These are phyloP conservation scores for Fusarium ambrosium DNA, from an alignment of 2,329 filamentous ascomycete species.

Conservation along the genomic window DNA sequence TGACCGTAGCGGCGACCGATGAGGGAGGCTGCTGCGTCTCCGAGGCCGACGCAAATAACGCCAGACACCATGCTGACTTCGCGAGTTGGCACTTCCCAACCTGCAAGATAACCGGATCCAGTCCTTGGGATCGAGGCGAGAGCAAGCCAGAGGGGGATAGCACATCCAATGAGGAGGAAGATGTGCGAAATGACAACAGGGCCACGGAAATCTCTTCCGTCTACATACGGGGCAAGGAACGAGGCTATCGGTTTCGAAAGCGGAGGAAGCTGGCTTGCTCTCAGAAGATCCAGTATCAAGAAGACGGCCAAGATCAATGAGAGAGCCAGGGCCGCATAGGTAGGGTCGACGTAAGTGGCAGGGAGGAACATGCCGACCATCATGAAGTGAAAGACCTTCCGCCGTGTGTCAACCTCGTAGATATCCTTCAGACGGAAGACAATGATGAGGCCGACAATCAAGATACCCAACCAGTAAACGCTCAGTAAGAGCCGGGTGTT, in stretches of 20 bases:
- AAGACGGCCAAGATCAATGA: slow-evolving; percentile 85
- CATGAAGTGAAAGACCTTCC: slow-evolving; percentile 98
- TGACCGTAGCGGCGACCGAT: slow-evolving; percentile 89
- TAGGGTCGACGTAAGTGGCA: slow-evolving; percentile 86
- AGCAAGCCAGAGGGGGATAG: slow-evolving; percentile 92
- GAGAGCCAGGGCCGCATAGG: slow-evolving; percentile 85
- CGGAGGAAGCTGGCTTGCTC: slow-evolving; percentile 91
- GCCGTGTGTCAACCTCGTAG: slow-evolving; percentile 93
- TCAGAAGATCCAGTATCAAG: slow-evolving; percentile 87
- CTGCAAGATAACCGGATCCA: slow-evolving; percentile 68
- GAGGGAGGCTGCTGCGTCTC: slow-evolving; percentile 92
- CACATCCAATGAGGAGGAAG: slow-evolving; percentile 94
- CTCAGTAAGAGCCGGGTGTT: slow-evolving; percentile 85
- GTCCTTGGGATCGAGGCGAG: slow-evolving; percentile 76
- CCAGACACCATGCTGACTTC: slow-evolving; percentile 94
- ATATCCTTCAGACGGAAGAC: slow-evolving; percentile 81
- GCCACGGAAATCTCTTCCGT: slow-evolving; percentile 91
- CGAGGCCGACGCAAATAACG: slow-evolving; percentile 93
- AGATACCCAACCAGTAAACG: slow-evolving; percentile 79
- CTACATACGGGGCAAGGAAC: slow-evolving; percentile 94
- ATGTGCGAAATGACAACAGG: slow-evolving; percentile 97
- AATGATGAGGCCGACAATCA: slow-evolving; percentile 78
- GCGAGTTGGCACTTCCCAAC: slow-evolving; percentile 81
- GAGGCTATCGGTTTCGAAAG: slow-evolving; percentile 86
- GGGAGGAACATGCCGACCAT: slow-evolving; percentile 98